Percentiles rank a stretch among this genome's conserved stretches.
Evolutionary conservation across 495 filamentous ascomycete genomes (phyloP).

Genomic region (Emericellopsis terricola): DNA sequence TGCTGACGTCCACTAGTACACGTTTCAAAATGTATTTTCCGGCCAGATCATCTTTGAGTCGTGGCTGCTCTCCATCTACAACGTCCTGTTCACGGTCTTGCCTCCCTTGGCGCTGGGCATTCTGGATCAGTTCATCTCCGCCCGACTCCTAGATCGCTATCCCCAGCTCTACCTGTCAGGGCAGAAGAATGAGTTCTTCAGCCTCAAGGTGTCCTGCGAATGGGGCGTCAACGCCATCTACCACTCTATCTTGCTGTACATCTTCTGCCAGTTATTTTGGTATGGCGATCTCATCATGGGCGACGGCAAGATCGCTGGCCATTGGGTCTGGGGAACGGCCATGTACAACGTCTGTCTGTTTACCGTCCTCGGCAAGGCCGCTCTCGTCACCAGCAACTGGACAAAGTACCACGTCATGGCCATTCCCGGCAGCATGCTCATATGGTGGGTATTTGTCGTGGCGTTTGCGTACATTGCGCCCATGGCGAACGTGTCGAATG

Average conservation of each 20-base stretch:
- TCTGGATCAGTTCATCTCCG: constrained; percentile 95
- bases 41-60: constrained; percentile 98
- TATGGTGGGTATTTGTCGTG: constrained; percentile 84
- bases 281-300: constrained; percentile 52
- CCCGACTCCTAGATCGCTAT: constrained; percentile 89
- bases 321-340: constrained; percentile 94
- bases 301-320: constrained; percentile 66
- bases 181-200: constrained; percentile 87
- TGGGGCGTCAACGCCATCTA: constrained; percentile 94
- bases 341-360: constrained; percentile 81
- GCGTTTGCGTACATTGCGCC: constrained; percentile 85
- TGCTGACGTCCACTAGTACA: constrained; percentile 44
- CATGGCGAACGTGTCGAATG: constrained; percentile 60
- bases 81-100: constrained; percentile 92
- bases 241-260: constrained; percentile 84
- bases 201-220: constrained; percentile 71
- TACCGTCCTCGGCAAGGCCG: constrained; percentile 90
- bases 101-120: constrained; percentile 93
- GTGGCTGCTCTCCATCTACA: constrained; percentile 98
- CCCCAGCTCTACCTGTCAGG: constrained; percentile 90
- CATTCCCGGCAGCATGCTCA: constrained; percentile 79
- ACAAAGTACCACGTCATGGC: constrained; percentile 95
- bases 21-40: constrained; percentile 96
- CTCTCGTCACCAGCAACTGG: constrained; percentile 91
- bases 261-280: constrained; percentile 67